phyloP scores from a whole-genome alignment of 257 asterid genomes.

The Solanum etuberosum region DNA sequence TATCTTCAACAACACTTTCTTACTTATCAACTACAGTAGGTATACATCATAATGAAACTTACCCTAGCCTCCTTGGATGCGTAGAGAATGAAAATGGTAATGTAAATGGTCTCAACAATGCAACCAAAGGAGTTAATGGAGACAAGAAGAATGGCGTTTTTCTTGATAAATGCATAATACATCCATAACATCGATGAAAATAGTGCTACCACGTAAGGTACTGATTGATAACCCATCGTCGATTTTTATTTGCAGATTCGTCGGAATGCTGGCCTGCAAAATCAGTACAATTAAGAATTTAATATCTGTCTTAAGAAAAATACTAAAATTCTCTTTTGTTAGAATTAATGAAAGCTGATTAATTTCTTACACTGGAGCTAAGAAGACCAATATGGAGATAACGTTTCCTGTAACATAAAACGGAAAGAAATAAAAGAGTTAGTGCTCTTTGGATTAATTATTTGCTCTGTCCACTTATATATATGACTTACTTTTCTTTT shows the following conservation, averaged over 20 bases:
- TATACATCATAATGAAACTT: neutral
- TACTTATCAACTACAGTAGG: too few relatives aligned
- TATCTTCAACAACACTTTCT: too few relatives aligned
- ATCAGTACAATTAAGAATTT: neutral
- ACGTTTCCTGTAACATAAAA: conserved; percentile 48
- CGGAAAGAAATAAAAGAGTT: neutral
- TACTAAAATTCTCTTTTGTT: neutral
- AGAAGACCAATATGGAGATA: conserved; percentile 50
- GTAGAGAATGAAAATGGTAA: conserved; percentile 30
- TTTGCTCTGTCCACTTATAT: too few relatives aligned
- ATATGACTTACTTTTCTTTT: neutral
- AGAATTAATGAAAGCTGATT: neutral
- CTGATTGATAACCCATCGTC: conserved; percentile 55
- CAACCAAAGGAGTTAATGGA: conserved; percentile 65
- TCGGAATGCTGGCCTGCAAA: conserved; percentile 48
- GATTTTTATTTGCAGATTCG: conserved; percentile 54
- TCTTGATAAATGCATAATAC: conserved; percentile 59
- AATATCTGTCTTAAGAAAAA: neutral
- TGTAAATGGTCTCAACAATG: conserved; percentile 47
- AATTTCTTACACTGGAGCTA: conserved; percentile 75
- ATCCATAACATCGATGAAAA: conserved; percentile 72
- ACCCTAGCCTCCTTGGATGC: conserved; percentile 52
- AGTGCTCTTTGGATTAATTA: neutral
- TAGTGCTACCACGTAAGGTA: conserved; percentile 58
- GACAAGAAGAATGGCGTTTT: conserved; percentile 33